Base-by-base conservation (phyloP, 176 grass and related monocot genomes). In the Zoysia japonica region DNA sequence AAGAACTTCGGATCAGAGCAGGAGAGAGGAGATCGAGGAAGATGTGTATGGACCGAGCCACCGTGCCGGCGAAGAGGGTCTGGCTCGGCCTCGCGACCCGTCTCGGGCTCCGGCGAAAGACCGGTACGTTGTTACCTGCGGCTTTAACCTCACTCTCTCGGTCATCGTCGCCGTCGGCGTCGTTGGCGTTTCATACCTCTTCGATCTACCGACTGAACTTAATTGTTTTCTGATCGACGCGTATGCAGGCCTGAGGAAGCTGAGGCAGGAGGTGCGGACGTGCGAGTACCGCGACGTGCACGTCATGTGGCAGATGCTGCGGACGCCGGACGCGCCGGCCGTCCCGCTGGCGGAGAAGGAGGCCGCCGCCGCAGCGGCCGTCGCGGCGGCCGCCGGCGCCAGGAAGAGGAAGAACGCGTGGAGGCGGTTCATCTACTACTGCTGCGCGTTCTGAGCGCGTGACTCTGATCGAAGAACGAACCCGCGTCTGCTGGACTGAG, bases 281-380 rank as follows among this genome's bases (percentile, higher is more conserved):
- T 94, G 94, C 69, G 94, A 92, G 84, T 94, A 97, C 87, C 84
- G 37, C 48, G 94, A 97, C 80, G 89, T 97, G 74, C 91, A 90
- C 47, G 56, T 97, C 82, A 94, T 93, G 89, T 94, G 94, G 91
- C 85, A 88, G 87, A 97, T 94, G 91, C 89, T 97, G 41, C 67
- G 84, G 63, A 67, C 89, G 52, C 76, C 77, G 43, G 93, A 88
- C 19, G 75, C 47, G 48, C 80, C 83, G 39, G 63, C 28, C 28
- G 28, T 87, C 45, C 74, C 85, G 12, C 49, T 83, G 44, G 80
- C 71, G 51, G 82, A 77, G 78, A 89, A 89, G 36, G 66, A 89
- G 72, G 78, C 87, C 57, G 77, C 87, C 5, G 87, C 71, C 0
- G 65, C 82, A 5, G 71, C 77, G 3, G 87, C 82, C 9, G 87